phyloP scores from a whole-genome alignment of 257 asterid genomes.

The Vinca minor region DNA sequence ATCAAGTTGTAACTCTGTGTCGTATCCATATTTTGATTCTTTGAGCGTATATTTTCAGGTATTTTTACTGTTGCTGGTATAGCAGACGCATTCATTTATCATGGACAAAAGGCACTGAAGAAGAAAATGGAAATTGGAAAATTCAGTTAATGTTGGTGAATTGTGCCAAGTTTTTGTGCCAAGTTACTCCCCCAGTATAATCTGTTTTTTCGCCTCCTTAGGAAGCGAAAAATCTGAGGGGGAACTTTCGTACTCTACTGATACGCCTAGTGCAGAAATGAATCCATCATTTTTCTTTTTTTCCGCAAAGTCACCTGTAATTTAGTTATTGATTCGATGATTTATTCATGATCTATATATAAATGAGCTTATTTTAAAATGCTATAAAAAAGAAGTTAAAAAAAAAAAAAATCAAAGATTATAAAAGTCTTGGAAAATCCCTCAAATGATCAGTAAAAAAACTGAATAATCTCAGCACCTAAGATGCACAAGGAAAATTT shows the following conservation, averaged over 20 bases:
- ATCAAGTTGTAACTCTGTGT: background rate
- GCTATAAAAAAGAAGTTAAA: background rate
- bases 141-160: conserved; percentile 28
- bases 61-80: conserved; percentile 90
- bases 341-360: conserved; percentile 1
- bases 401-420: background rate
- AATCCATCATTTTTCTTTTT: background rate
- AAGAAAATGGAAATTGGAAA: conserved; percentile 78
- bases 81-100: conserved; percentile 73
- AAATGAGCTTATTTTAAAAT: background rate
- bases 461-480: background rate
- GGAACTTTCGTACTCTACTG: background rate
- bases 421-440: background rate
- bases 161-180: background rate
- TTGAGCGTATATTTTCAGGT: conserved; percentile 38
- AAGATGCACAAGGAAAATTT: background rate
- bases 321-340: background rate
- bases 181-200: background rate
- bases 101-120: conserved; percentile 76
- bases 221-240: background rate
- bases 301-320: background rate
- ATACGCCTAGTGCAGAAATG: background rate
- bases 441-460: background rate
- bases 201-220: background rate
- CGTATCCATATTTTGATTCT: background rate